A percentile compares a stretch with the other conserved stretches of the same genome.
Evolutionary conservation across 2,329 filamentous ascomycete species (phyloP).

Genomic region (Colletotrichum lindemuthianum): DNA sequence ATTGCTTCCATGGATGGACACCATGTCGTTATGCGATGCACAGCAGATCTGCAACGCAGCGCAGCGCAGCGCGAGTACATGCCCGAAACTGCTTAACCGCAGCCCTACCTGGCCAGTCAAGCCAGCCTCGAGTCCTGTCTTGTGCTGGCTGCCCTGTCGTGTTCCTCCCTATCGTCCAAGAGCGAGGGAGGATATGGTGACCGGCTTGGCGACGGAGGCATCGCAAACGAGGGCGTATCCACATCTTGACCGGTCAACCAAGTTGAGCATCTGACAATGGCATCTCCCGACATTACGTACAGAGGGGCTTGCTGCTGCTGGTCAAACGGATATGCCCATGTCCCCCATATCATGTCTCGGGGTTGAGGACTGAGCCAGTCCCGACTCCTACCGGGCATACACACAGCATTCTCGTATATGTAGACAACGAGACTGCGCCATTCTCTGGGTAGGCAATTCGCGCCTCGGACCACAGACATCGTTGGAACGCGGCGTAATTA

Average conservation of each 20-base stretch:
- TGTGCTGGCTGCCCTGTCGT: background rate
- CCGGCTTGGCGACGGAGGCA: constrained; percentile 14
- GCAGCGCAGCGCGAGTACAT: background rate
- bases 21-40: constrained; percentile 5
- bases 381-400: too few species aligned
- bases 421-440: too few species aligned
- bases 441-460: too few species aligned
- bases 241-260: constrained; percentile 34
- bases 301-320: constrained; percentile 6
- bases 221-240: constrained; percentile 19
- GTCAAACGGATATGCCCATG: background rate
- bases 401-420: too few species aligned
- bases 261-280: constrained; percentile 16
- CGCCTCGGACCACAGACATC: background rate
- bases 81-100: background rate
- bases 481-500: too few species aligned
- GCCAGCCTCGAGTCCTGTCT: background rate
- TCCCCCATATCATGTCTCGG: too few species aligned
- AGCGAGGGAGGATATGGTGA: background rate
- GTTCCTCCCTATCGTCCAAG: background rate
- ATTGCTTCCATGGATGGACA: background rate
- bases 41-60: constrained; percentile 19
- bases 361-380: background rate
- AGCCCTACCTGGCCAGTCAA: constrained; percentile 13
- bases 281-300: constrained; percentile 9